A percentile compares a stretch with the other conserved stretches of the same genome.
phyloP scores from a whole-genome alignment of 768 basidiomycete genomes.

The Trichaptum fuscoviolaceum region DNA sequence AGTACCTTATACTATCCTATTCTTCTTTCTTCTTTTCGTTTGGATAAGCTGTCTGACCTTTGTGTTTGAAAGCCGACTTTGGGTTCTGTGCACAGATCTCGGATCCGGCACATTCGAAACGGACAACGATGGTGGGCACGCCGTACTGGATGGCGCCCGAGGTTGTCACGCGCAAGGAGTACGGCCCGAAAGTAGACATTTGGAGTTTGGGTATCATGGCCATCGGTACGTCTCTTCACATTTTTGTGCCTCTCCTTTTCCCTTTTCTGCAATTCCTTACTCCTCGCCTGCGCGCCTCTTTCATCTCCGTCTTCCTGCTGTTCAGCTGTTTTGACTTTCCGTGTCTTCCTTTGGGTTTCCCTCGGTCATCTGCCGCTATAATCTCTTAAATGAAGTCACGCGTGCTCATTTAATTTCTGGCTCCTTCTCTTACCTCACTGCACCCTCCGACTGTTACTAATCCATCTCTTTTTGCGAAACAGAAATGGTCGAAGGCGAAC shows the following conservation, averaged over 20 bases:
- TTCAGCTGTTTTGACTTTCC: not conserved
- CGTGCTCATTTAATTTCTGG: not conserved
- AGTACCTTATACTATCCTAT: slow-evolving; percentile 28
- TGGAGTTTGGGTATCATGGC: slow-evolving; percentile 98
- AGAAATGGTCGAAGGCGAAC: slow-evolving; percentile 99
- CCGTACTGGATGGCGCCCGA: slow-evolving; percentile 99
- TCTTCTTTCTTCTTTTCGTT: slow-evolving; percentile 1
- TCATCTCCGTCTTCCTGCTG: not conserved
- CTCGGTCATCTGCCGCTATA: not conserved
- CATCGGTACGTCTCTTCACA: slow-evolving; percentile 54
- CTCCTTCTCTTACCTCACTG: not conserved
- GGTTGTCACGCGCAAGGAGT: slow-evolving; percentile 95
- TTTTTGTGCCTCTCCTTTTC: not conserved
- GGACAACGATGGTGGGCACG: slow-evolving; percentile 97
- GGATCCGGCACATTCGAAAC: slow-evolving; percentile 81
- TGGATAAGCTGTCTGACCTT: slow-evolving; percentile 5
- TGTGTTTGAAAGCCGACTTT: slow-evolving; percentile 74
- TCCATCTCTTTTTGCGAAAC: slow-evolving; percentile 8
- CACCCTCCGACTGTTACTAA: slow-evolving; percentile 1
- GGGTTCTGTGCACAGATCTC: slow-evolving; percentile 99
- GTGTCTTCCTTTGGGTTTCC: not conserved
- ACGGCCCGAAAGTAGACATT: slow-evolving; percentile 97
- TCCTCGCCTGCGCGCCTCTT: not conserved
- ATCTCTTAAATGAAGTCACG: not conserved
- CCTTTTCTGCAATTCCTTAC: not conserved